Percentiles rank a stretch among this genome's conserved stretches.
Conservation (phyloP, 2,329 filamentous ascomycete genomes). For the Diaporthe sp. region DNA sequence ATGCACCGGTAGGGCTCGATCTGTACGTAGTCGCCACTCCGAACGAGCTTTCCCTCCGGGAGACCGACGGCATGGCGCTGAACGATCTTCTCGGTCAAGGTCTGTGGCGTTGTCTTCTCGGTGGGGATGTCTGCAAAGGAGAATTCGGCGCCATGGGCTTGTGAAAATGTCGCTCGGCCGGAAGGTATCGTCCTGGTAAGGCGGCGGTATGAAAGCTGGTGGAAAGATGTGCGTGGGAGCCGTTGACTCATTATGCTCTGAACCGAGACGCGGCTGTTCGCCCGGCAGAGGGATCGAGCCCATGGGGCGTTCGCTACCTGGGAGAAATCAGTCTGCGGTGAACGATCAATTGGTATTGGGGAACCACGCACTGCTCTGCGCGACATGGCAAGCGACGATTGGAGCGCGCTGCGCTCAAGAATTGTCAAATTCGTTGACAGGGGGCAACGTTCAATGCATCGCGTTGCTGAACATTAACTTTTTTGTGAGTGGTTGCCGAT, state of each 20-base stretch:
- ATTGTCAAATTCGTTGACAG: constrained; percentile 7
- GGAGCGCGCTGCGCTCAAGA: constrained; percentile 22
- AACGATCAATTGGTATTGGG: neutral
- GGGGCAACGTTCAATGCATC: neutral
- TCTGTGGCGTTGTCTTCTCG: constrained; percentile 70
- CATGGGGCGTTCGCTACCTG: constrained; percentile 19
- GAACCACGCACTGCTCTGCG: constrained; percentile 4
- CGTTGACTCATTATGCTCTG: constrained; percentile 19
- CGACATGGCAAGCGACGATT: constrained; percentile 17
- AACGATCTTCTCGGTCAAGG: constrained; percentile 92
- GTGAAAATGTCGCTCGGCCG: constrained; percentile 14
- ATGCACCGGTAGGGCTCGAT: constrained; percentile 81
- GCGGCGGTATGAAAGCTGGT: constrained; percentile 14
- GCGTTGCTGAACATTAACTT: constrained; percentile 24
- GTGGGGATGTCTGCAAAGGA: constrained; percentile 25
- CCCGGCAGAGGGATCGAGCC: constrained; percentile 19
- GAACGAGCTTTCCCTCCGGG: constrained; percentile 79
- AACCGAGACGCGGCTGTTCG: constrained; percentile 18
- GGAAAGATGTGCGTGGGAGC: constrained; percentile 12
- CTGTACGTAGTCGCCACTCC: constrained; percentile 86
- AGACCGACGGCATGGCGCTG: constrained; percentile 84
- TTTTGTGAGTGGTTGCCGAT: constrained; percentile 32
- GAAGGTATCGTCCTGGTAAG: constrained; percentile 9
- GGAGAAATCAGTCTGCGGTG: neutral
- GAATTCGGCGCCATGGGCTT: constrained; percentile 12